Conservation (phyloP, 179 eudicot genomes). For the Amaranthus tricolor region DNA sequence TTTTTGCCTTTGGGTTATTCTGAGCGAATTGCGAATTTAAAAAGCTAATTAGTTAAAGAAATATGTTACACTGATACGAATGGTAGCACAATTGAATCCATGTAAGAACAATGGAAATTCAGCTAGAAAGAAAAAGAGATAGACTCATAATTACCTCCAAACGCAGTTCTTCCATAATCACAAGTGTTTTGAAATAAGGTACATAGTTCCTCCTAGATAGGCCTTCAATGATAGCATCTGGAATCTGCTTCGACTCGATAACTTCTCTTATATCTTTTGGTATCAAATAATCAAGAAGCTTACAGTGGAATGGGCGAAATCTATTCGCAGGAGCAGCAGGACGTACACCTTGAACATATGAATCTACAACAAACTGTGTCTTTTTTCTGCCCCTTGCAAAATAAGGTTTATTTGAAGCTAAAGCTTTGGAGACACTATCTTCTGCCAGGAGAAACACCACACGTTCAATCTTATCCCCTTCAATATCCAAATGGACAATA, state of each 20-base stretch:
- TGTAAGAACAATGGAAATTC: not conserved
- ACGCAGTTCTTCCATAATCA: constrained; percentile 77
- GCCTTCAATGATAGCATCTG: constrained; percentile 51
- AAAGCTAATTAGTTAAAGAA: no score
- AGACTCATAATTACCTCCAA: constrained; percentile 58
- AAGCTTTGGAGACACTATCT: constrained; percentile 63
- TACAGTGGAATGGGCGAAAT: constrained; percentile 23
- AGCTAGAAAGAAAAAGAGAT: constrained; percentile 16
- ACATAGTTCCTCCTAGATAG: constrained; percentile 52
- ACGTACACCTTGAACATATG: constrained; percentile 59
- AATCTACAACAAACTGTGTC: constrained; percentile 32
- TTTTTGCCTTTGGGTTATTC: no score
- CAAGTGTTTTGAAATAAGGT: constrained; percentile 51
- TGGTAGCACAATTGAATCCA: no score
- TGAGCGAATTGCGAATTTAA: no score
- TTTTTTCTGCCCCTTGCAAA: constrained; percentile 39
- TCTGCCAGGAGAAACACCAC: constrained; percentile 73
- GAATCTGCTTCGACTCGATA: constrained; percentile 44
- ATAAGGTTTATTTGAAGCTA: constrained; percentile 64
- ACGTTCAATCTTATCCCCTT: constrained; percentile 61
- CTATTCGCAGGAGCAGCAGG: constrained; percentile 44
- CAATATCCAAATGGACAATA: constrained; percentile 70
- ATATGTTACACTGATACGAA: no score
- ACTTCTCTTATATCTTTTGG: constrained; percentile 46
- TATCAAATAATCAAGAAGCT: constrained; percentile 53